Percentiles rank a stretch among this genome's conserved stretches.
Evolutionary conservation across 129 eudicot species (phyloP).

Genomic region (Helianthus tuberosus): DNA sequence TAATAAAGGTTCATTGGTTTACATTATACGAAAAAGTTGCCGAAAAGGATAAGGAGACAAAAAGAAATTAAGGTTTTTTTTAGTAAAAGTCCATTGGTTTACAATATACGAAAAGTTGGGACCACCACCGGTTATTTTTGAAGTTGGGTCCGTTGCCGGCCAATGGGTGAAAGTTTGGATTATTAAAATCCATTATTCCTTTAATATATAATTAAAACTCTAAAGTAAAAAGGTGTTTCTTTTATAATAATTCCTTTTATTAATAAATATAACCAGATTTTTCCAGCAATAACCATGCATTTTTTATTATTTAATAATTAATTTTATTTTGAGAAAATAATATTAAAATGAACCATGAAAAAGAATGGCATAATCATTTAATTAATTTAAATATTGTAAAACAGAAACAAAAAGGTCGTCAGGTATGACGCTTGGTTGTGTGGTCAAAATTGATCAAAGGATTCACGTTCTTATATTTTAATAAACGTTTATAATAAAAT

Average conservation of each 20-base stretch:
- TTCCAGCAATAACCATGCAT: neutral
- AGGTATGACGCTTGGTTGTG: slow-evolving; percentile 34
- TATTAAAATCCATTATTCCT: too few species aligned
- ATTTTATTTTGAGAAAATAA: neutral
- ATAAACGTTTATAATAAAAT: slow-evolving; percentile 5
- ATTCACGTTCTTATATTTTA: slow-evolving; percentile 17
- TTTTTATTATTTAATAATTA: neutral
- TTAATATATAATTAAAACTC: neutral
- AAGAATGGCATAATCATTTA: neutral
- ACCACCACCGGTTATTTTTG: too few species aligned
- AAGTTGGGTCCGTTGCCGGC: too few species aligned
- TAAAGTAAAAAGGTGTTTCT: neutral
- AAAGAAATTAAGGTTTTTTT: too few species aligned
- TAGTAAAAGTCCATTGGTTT: too few species aligned
- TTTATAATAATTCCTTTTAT: neutral
- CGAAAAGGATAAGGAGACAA: too few species aligned
- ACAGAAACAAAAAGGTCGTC: slow-evolving; percentile 28
- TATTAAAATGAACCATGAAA: slow-evolving; percentile 18
- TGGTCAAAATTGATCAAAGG: slow-evolving; percentile 22
- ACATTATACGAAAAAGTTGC: too few species aligned
- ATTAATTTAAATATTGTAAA: neutral
- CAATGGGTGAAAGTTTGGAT: too few species aligned
- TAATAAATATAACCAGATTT: neutral
- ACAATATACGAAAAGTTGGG: too few species aligned
- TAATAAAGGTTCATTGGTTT: too few species aligned